A percentile compares a stretch with the other conserved stretches of the same genome.
Evolutionary conservation across 495 filamentous ascomycete genomes (phyloP).

Genomic region (Amphirosellinia nigrospora): DNA sequence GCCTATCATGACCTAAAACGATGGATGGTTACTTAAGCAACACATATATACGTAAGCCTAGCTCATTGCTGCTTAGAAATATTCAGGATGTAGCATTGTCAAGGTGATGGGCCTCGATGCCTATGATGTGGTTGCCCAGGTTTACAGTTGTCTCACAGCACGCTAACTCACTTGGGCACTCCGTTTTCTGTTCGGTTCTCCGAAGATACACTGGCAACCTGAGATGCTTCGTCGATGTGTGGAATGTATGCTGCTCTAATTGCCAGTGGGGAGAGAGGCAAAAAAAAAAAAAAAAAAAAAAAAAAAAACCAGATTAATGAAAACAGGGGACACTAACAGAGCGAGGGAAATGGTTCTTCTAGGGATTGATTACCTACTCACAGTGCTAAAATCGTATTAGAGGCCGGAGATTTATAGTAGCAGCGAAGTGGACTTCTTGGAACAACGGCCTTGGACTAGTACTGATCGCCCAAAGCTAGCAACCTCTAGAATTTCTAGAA

Average conservation of each 20-base stretch:
- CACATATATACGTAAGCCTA: background rate
- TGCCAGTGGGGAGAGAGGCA: background rate
- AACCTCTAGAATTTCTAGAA: slow-evolving; percentile 21
- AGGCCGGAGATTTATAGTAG: background rate
- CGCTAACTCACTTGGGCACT: slow-evolving; percentile 11
- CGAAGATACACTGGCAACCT: background rate
- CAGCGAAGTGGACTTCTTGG: slow-evolving; percentile 3
- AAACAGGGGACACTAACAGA: background rate
- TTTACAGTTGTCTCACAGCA: slow-evolving; percentile 8
- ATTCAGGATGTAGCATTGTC: background rate
- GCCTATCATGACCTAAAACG: background rate
- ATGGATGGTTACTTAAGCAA: background rate
- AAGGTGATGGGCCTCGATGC: background rate
- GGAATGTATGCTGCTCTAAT: background rate
- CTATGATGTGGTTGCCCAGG: background rate
- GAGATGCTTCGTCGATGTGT: background rate
- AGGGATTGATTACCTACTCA: background rate
- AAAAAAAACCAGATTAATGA: no score
- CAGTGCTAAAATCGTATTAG: background rate
- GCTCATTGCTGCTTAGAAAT: background rate
- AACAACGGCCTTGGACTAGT: slow-evolving; percentile 3
- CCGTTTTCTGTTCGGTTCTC: background rate
- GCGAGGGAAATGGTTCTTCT: background rate
- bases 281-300: background rate
- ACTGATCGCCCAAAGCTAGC: slow-evolving; percentile 11